phyloP scores from a whole-genome alignment of 2,329 filamentous ascomycete genomes.

The Aspergillus tubingensis region DNA sequence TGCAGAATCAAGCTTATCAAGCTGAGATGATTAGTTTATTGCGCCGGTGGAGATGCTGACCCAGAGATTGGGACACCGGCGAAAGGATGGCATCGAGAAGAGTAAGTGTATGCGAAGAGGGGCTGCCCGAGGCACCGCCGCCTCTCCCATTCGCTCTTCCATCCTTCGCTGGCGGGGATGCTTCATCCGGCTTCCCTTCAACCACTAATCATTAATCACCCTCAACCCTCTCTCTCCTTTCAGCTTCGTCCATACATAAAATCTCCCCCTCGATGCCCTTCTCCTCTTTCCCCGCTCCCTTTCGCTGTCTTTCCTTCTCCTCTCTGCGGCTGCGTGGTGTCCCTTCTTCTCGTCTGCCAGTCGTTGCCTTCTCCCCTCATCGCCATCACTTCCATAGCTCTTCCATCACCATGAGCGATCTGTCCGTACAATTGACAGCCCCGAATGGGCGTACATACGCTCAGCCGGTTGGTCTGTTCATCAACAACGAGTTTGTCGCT shows the following conservation, averaged over 20 bases:
- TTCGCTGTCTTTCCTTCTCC: conserved; percentile 5
- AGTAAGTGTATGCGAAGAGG: conserved; percentile 38
- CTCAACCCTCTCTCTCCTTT: not conserved
- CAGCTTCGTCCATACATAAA: conserved; percentile 5
- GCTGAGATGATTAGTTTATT: too few species aligned
- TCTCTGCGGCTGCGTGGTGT: conserved; percentile 13
- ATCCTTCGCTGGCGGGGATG: conserved; percentile 24
- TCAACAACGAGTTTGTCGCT: conserved; percentile 77
- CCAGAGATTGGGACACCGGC: not conserved
- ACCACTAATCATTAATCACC: conserved; percentile 4
- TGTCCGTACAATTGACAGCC: conserved; percentile 63
- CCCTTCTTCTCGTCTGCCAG: conserved; percentile 10
- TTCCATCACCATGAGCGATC: conserved; percentile 34
- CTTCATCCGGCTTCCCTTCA: not conserved
- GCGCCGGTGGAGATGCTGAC: not conserved
- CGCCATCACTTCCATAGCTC: conserved; percentile 29
- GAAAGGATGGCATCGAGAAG: conserved; percentile 23
- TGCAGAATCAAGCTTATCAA: not conserved
- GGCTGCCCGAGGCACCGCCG: not conserved
- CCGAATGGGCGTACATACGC: conserved; percentile 73
- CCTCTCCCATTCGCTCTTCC: conserved; percentile 16
- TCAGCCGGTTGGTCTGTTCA: conserved; percentile 77
- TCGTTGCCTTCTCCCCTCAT: conserved; percentile 11
- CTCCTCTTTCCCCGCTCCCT: conserved; percentile 7
- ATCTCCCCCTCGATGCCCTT: not conserved